These are phyloP conservation scores for Termitomyces sp. DNA, from an alignment of 768 basidiomycete species.

Conservation along the genomic window DNA sequence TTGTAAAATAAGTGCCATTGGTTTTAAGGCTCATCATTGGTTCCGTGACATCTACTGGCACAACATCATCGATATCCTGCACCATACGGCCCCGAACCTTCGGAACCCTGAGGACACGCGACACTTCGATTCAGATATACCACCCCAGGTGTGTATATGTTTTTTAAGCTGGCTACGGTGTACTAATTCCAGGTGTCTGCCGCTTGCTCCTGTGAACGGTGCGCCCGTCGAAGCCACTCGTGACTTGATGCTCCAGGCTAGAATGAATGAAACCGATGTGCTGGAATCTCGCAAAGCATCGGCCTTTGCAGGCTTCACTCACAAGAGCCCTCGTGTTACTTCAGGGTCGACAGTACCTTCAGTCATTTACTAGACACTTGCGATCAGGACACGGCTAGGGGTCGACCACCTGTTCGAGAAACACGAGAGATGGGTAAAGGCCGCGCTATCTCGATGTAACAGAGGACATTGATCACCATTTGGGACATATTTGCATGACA, in stretches of 20 bases:
- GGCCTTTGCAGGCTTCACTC: slow-evolving; percentile 88
- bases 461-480: not conserved
- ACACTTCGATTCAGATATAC: slow-evolving; percentile 95
- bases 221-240: slow-evolving; percentile 78
- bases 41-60: slow-evolving; percentile 90
- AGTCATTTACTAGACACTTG: slow-evolving; percentile 48
- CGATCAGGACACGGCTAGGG: slow-evolving; percentile 49
- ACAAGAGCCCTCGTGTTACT: slow-evolving; percentile 82
- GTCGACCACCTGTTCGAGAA: slow-evolving; percentile 59
- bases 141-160: slow-evolving; percentile 62
- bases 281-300: slow-evolving; percentile 87
- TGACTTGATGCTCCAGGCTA: slow-evolving; percentile 85
- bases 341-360: slow-evolving; percentile 70
- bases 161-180: not conserved
- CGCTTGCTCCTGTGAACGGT: slow-evolving; percentile 85
- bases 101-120: slow-evolving; percentile 79
- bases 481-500: slow-evolving; percentile 1
- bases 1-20: slow-evolving; percentile 8
- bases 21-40: slow-evolving; percentile 73
- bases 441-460: slow-evolving; percentile 77
- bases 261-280: slow-evolving; percentile 79
- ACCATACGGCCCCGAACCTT: slow-evolving; percentile 87
- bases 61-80: slow-evolving; percentile 74
- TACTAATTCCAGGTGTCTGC: slow-evolving; percentile 46
- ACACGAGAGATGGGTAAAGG: slow-evolving; percentile 61